A percentile compares a stretch with the other conserved stretches of the same genome.
Evolutionary conservation across 148 eudicot genomes (phyloP).

Genomic region (Rhododendron ovatum): DNA sequence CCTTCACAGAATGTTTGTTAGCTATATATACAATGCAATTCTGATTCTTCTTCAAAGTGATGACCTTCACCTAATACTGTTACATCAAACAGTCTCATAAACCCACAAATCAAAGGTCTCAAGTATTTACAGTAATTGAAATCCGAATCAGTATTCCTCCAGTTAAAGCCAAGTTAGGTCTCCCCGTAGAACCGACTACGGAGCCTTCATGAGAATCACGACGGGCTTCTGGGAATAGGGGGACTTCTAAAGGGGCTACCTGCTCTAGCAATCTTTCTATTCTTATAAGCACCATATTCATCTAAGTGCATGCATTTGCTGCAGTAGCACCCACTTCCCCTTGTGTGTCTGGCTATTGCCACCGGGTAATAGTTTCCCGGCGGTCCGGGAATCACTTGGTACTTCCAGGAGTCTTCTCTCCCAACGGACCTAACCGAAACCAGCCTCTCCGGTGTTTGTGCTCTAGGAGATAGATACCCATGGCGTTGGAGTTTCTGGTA

Average conservation of each 20-base stretch:
- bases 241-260: conserved; percentile 5
- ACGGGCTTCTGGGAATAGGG: background rate
- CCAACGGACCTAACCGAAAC: conserved; percentile 25
- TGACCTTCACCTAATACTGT: background rate
- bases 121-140: background rate
- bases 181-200: background rate
- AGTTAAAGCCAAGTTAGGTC: background rate
- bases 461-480: conserved; percentile 13
- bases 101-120: background rate
- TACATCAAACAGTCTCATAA: background rate
- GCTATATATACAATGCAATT: background rate
- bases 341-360: background rate
- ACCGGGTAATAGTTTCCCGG: conserved; percentile 8
- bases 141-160: background rate
- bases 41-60: background rate
- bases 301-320: conserved; percentile 15
- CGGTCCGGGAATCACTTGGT: conserved; percentile 9
- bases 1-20: background rate
- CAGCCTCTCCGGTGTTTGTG: conserved; percentile 17
- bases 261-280: conserved; percentile 5
- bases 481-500: conserved; percentile 6
- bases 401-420: conserved; percentile 25
- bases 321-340: conserved; percentile 9
- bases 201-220: background rate
- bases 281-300: conserved; percentile 7